Evolutionary conservation across 2,329 filamentous ascomycete genomes (phyloP).

Genomic region (Venturia asperata): DNA sequence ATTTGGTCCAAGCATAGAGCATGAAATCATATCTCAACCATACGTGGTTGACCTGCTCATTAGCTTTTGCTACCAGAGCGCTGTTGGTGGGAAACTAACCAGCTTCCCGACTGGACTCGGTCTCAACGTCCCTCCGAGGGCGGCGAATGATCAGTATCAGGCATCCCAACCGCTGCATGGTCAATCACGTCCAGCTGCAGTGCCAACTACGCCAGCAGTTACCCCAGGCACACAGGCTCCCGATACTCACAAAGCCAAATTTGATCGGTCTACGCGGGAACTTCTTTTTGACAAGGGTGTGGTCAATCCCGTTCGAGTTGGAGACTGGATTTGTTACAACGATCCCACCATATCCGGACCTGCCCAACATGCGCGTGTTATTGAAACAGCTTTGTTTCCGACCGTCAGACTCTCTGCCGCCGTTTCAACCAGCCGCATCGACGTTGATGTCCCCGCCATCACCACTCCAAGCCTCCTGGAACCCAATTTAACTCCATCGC

Average conservation of each 20-base stretch:
- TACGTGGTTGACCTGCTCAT: slow-evolving; percentile 78
- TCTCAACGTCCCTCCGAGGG: slow-evolving; percentile 16
- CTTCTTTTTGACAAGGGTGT: slow-evolving; percentile 35
- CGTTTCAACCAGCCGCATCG: neutral
- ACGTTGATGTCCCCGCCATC: neutral
- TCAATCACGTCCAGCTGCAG: neutral
- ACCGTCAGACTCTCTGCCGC: slow-evolving; percentile 24
- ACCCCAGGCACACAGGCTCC: slow-evolving; percentile 8
- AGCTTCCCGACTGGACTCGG: slow-evolving; percentile 16
- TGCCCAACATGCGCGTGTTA: slow-evolving; percentile 30
- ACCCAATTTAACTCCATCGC: neutral
- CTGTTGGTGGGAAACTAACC: slow-evolving; percentile 7
- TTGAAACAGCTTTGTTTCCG: slow-evolving; percentile 16
- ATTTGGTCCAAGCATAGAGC: slow-evolving; percentile 76
- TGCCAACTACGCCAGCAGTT: slow-evolving; percentile 12
- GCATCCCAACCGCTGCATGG: neutral
- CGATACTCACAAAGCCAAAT: slow-evolving; percentile 21
- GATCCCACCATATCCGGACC: neutral
- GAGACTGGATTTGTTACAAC: slow-evolving; percentile 46
- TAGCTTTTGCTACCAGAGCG: slow-evolving; percentile 63
- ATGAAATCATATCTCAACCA: slow-evolving; percentile 72
- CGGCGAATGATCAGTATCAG: neutral
- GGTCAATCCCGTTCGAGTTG: slow-evolving; percentile 35
- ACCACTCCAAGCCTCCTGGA: neutral
- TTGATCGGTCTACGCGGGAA: slow-evolving; percentile 35